A percentile compares a stretch with the other conserved stretches of the same genome.
These are phyloP conservation scores for Stemphylium lycopersici DNA, from an alignment of 2,329 filamentous ascomycete genomes.

Conservation along the genomic window DNA sequence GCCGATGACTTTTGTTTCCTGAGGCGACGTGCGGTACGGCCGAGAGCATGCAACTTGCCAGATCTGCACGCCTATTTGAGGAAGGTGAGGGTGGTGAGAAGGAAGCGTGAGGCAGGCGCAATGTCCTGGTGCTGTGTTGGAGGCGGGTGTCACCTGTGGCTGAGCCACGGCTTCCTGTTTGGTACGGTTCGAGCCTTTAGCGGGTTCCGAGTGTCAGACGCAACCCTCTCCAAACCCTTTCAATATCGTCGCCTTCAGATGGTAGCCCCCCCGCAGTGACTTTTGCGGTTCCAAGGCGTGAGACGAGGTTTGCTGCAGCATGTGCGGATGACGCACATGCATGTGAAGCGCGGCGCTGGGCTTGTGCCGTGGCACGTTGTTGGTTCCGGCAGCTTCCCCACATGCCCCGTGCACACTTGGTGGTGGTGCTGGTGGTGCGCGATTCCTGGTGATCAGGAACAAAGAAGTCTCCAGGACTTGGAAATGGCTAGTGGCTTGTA, in stretches of 20 bases:
- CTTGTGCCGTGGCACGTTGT: constrained; percentile 14
- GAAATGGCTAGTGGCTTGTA: neutral
- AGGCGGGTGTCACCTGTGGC: constrained; percentile 19
- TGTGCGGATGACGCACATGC: constrained; percentile 14
- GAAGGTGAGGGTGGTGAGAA: neutral
- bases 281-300: neutral
- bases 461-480: constrained; percentile 1
- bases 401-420: constrained; percentile 12
- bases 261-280: neutral
- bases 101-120: neutral
- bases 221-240: neutral
- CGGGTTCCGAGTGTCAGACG: neutral
- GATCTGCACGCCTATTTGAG: neutral
- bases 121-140: neutral
- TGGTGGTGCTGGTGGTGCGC: too few relatives aligned
- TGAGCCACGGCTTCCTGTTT: neutral
- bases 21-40: neutral
- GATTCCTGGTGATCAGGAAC: constrained; percentile 13
- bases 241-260: neutral
- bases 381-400: constrained; percentile 13
- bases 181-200: neutral
- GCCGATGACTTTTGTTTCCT: neutral
- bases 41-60: neutral
- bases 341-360: constrained; percentile 13
- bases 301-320: constrained; percentile 3